These are phyloP conservation scores for Lepidium didymum DNA, from an alignment of 345 rosid species.

Conservation along the genomic window DNA sequence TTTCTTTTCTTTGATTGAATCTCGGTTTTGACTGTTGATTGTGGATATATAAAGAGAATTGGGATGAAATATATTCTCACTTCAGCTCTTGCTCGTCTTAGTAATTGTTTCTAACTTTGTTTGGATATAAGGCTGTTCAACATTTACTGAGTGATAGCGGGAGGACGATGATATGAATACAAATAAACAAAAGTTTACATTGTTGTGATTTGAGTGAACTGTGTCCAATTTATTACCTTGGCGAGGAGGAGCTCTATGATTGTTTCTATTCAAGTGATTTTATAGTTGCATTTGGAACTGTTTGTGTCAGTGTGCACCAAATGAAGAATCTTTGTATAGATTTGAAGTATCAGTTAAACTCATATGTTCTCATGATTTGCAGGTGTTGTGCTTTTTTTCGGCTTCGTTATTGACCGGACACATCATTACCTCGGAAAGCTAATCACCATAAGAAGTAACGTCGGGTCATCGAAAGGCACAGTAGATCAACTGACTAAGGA, in stretches of 20 bases:
- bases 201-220: not conserved
- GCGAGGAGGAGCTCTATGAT: not conserved
- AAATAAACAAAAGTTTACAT: not conserved
- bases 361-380: slow-evolving; percentile 21
- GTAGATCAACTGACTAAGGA: slow-evolving; percentile 56
- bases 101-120: not conserved
- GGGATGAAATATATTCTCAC: not conserved
- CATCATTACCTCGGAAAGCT: slow-evolving; percentile 79
- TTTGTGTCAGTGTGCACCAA: not conserved
- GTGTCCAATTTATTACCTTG: not conserved
- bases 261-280: not conserved
- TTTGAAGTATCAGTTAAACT: not conserved
- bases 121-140: not conserved
- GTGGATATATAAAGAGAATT: not conserved
- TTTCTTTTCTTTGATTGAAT: not conserved
- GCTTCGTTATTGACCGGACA: slow-evolving; percentile 69
- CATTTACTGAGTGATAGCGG: not conserved
- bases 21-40: not conserved
- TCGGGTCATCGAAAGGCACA: slow-evolving; percentile 62
- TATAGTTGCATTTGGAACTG: not conserved
- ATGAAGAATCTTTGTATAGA: not conserved
- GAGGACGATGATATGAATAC: not conserved
- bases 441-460: slow-evolving; percentile 44
- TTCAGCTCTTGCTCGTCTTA: not conserved
- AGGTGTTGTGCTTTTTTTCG: slow-evolving; percentile 79